phyloP scores from a whole-genome alignment of 2,329 filamentous ascomycete genomes.

The Leptoxyphium fumago region DNA sequence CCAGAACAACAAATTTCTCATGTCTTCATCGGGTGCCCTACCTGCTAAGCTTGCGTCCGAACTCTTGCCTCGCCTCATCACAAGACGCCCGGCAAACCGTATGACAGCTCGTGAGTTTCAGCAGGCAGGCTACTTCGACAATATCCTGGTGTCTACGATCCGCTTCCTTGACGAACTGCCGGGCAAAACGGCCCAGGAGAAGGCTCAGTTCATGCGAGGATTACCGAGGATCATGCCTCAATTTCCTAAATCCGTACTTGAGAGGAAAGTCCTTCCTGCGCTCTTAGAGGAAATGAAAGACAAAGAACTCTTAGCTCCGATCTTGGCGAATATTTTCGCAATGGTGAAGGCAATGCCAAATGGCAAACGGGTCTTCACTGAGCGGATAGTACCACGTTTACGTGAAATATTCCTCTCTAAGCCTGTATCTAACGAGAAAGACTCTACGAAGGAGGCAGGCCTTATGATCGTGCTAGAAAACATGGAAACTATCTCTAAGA shows the following conservation, averaged over 20 bases:
- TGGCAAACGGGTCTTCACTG: conserved; percentile 63
- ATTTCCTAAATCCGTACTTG: conserved; percentile 84
- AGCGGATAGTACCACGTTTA: conserved; percentile 71
- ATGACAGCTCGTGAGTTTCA: conserved; percentile 86
- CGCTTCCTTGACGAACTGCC: conserved; percentile 85
- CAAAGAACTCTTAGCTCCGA: conserved; percentile 66
- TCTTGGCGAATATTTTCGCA: conserved; percentile 84
- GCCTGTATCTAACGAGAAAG: conserved; percentile 50
- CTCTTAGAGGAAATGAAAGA: conserved; percentile 91
- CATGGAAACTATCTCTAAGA: conserved; percentile 58
- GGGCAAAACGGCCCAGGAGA: conserved; percentile 81
- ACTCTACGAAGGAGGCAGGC: conserved; percentile 72
- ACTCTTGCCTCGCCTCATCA: conserved; percentile 74
- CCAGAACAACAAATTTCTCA: conserved; percentile 65
- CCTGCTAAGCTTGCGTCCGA: conserved; percentile 62
- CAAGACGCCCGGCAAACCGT: conserved; percentile 71
- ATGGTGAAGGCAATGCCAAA: conserved; percentile 68
- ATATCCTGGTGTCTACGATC: conserved; percentile 89
- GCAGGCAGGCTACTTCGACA: conserved; percentile 91
- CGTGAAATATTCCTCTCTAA: conserved; percentile 64
- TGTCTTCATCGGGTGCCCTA: conserved; percentile 52
- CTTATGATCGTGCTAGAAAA: conserved; percentile 85
- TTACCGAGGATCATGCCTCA: conserved; percentile 75
- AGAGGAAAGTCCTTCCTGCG: conserved; percentile 83
- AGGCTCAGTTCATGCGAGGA: conserved; percentile 80